phyloP scores from a whole-genome alignment of 306 rosid species.

The Elaeagnus macrophylla region DNA sequence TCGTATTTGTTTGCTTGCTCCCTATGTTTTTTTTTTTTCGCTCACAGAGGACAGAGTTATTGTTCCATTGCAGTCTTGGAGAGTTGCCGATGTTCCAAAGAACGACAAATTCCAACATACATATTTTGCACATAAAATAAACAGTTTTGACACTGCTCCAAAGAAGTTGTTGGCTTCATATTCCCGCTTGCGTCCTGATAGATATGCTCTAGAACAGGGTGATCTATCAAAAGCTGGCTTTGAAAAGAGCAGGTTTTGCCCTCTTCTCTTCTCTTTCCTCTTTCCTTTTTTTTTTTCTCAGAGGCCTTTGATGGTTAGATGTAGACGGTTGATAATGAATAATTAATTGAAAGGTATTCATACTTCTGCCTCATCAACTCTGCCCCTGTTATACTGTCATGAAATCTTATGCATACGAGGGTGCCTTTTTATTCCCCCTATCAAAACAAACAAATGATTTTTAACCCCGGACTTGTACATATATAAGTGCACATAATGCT shows the following conservation, averaged over 20 bases:
- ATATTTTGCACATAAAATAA: conserved; percentile 76
- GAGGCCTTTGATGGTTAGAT: not conserved
- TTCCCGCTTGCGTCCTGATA: conserved; percentile 88
- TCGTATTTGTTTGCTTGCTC: not conserved
- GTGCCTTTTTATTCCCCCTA: too few species aligned
- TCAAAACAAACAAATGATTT: too few species aligned
- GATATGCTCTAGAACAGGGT: conserved; percentile 79
- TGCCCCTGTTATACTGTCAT: too few species aligned
- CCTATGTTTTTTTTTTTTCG: not conserved
- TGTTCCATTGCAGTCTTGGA: conserved; percentile 61
- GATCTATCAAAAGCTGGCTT: conserved; percentile 79
- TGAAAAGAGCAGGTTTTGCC: conserved; percentile 68
- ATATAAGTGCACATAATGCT: not conserved
- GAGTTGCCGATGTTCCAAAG: conserved; percentile 59
- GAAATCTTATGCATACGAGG: too few species aligned
- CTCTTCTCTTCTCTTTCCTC: not conserved
- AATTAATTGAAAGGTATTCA: too few species aligned
- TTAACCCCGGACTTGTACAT: too few species aligned
- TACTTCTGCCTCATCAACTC: too few species aligned
- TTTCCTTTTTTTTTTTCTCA: not conserved
- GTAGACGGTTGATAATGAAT: not conserved
- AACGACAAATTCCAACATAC: conserved; percentile 75
- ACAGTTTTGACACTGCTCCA: conserved; percentile 82
- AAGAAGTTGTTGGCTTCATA: conserved; percentile 70
- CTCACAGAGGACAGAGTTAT: not conserved